Evolutionary conservation across 371 early-diverging fungal species (phyloP), one percentile per base, ranked within the genome.

Genomic region (Rhizopus delemar): DNA sequence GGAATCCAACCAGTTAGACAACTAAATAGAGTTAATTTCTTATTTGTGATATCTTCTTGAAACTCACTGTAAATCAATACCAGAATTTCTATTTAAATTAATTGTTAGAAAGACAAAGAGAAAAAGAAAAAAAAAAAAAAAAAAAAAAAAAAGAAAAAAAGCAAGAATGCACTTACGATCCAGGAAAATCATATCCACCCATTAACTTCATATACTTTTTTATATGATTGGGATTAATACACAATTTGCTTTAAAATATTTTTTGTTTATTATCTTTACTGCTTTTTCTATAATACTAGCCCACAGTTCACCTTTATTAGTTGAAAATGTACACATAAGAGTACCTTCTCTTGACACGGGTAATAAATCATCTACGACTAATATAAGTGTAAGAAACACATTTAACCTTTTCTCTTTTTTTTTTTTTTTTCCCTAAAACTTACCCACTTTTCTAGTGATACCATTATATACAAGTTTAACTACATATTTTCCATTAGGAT

Each of bases 151-250:
- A 8, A 59, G 36, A 54, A 34, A 28, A 35, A 45, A 35, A 29
- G 46, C 22, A 16, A 6, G 15, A 6, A 51, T 29, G 29, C n/a
- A 81, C 83, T 73, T 81, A 84, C 80, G 93, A 94, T 51, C 96
- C 96, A 4, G 93, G 94, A 63, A 94, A 96, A 65, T 91, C 90
- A 69, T 94, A 96, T 38, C 96, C 96, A 38, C 95, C 95, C 91
- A 92, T 93, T 5, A 93, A 74, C 66, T 96, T 96, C 89, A 94
- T 86, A 66, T 92, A 96, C 77, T 84, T 60, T 34, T 9, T 41
- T 5, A 13, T 39, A 9, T 39, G 39, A 39, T 39, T 39, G 34
- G 6, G 8, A 38, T 41, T 39, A 32, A 39, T 56, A 53, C 45
- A 51, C 34, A 41, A n/a, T 9, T 15, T 7, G 51, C 29, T 7